A percentile compares a stretch with the other conserved stretches of the same genome.
phyloP scores from a whole-genome alignment of 2,329 filamentous ascomycete genomes.

The Metarhizium sp. region DNA sequence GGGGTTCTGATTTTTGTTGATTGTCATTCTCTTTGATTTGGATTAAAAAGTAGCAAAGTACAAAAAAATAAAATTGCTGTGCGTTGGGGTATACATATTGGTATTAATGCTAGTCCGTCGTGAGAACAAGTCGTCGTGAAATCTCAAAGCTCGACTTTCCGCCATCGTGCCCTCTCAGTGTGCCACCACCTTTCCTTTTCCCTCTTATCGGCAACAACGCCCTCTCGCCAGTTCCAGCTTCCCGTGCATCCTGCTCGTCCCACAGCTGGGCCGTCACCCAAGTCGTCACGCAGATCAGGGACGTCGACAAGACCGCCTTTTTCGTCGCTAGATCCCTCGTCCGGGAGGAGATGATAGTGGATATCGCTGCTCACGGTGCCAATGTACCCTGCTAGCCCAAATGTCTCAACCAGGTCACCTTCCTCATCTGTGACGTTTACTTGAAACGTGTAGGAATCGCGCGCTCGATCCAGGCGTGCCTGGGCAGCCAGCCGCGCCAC shows the following conservation, averaged over 20 bases:
- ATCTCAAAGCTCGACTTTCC: constrained; percentile 13
- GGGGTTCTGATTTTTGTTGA: no score
- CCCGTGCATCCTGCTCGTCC: constrained; percentile 34
- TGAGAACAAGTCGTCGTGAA: not conserved
- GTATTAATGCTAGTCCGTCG: not conserved
- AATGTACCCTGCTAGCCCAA: constrained; percentile 50
- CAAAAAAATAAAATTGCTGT: no score
- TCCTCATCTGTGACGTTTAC: constrained; percentile 48
- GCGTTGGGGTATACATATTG: no score
- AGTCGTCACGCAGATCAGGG: constrained; percentile 37
- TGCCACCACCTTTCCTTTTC: constrained; percentile 43
- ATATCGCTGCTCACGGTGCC: constrained; percentile 51
- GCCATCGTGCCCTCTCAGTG: constrained; percentile 38
- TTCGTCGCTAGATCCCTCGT: constrained; percentile 45
- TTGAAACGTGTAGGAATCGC: constrained; percentile 42
- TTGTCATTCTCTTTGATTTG: no score
- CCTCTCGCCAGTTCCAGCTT: constrained; percentile 33
- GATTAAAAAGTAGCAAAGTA: no score
- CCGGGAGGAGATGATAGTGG: constrained; percentile 49
- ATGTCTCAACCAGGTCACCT: constrained; percentile 40
- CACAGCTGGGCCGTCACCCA: constrained; percentile 32
- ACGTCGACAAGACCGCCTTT: constrained; percentile 46
- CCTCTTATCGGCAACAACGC: constrained; percentile 31
- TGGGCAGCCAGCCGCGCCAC: constrained; percentile 55
- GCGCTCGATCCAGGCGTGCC: constrained; percentile 50